phyloP scores from a whole-genome alignment of 2,329 filamentous ascomycete species.

The Microcyclosporella mali region DNA sequence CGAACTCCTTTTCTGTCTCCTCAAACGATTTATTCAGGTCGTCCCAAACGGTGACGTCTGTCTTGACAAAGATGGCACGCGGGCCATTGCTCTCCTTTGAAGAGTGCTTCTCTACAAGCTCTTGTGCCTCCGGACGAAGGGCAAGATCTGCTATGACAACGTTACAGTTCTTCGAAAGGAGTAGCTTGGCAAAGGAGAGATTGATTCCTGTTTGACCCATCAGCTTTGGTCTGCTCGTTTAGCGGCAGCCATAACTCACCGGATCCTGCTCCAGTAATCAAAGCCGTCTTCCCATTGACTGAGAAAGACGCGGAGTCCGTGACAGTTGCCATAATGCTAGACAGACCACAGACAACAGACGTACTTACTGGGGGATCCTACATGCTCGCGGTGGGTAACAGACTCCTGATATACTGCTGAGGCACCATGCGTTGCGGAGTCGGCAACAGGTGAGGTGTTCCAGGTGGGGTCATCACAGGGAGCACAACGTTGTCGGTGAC shows the following conservation, averaged over 20 bases:
- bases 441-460: no score
- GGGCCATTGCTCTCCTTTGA: conserved; percentile 22
- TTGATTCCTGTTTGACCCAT: conserved; percentile 40
- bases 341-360: no score
- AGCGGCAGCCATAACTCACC: conserved; percentile 19
- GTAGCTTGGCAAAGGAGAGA: conserved; percentile 40
- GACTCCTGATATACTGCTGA: no score
- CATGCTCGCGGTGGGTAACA: no score
- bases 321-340: conserved; percentile 16
- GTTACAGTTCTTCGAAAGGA: conserved; percentile 42
- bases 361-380: no score
- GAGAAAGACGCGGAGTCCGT: conserved; percentile 29
- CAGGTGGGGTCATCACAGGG: no score
- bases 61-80: conserved; percentile 39
- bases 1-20: conserved; percentile 44
- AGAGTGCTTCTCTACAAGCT: conserved; percentile 35
- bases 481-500: no score
- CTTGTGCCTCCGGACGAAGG: conserved; percentile 43
- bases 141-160: conserved; percentile 45
- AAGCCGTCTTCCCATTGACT: conserved; percentile 42
- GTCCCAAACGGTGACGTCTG: conserved; percentile 46
- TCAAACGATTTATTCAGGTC: conserved; percentile 47
- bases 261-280: conserved; percentile 44
- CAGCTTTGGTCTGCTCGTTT: neutral
- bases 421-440: no score